Conservation (phyloP, 2,329 filamentous ascomycete species). For the Sclerotinia borealis region DNA sequence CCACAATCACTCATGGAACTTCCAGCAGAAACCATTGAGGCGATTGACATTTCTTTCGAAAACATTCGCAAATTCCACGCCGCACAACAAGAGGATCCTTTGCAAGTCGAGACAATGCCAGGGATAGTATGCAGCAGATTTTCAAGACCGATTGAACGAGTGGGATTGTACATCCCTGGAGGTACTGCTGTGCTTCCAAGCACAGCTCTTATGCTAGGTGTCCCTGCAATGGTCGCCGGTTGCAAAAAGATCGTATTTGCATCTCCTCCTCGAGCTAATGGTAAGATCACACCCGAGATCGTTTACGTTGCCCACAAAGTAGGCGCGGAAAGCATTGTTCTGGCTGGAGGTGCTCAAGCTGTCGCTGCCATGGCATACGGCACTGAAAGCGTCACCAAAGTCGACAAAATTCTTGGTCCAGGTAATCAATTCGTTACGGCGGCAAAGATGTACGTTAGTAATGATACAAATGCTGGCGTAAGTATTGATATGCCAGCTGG, state of each 20-base stretch:
- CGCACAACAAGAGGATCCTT: slow-evolving; percentile 76
- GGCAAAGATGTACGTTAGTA: slow-evolving; percentile 96
- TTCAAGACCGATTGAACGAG: slow-evolving; percentile 82
- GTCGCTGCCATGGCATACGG: slow-evolving; percentile 97
- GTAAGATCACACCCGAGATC: slow-evolving; percentile 89
- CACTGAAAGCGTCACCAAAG: slow-evolving; percentile 88
- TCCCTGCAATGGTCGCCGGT: slow-evolving; percentile 94
- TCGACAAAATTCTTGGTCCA: slow-evolving; percentile 96
- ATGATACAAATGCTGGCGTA: slow-evolving; percentile 91
- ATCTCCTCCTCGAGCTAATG: slow-evolving; percentile 82
- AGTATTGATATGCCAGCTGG: slow-evolving; percentile 98
- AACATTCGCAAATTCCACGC: slow-evolving; percentile 94
- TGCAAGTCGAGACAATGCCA: slow-evolving; percentile 94
- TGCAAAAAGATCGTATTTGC: slow-evolving; percentile 93
- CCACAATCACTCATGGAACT: slow-evolving; percentile 79
- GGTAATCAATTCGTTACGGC: slow-evolving; percentile 98
- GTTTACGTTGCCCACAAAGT: slow-evolving; percentile 97
- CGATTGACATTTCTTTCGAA: slow-evolving; percentile 90
- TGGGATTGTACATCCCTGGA: slow-evolving; percentile 94
- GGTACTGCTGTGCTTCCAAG: slow-evolving; percentile 96
- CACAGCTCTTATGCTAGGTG: slow-evolving; percentile 95
- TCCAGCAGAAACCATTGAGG: slow-evolving; percentile 73
- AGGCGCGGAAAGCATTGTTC: slow-evolving; percentile 89
- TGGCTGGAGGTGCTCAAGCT: slow-evolving; percentile 92
- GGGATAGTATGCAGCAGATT: slow-evolving; percentile 94